Evolutionary conservation across 2,329 filamentous ascomycete genomes (phyloP).

Genomic region (Paracorniculantispora psalliotae): DNA sequence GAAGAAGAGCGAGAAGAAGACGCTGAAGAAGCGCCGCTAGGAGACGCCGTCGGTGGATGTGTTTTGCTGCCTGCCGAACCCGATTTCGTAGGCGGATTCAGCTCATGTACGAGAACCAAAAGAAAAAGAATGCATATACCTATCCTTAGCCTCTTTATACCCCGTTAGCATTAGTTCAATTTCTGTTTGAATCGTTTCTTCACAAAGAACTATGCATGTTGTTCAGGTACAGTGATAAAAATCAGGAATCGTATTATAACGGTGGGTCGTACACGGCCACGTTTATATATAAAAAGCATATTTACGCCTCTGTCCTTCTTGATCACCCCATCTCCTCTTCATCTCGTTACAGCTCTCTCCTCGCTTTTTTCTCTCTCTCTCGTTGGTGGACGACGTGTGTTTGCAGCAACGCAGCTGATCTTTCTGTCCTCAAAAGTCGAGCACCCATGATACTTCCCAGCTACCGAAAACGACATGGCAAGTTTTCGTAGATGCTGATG

Average conservation of each 20-base stretch:
- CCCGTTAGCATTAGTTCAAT: not conserved
- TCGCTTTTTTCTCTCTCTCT: not conserved
- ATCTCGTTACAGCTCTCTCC: not conserved
- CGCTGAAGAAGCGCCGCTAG: slow-evolving; percentile 11
- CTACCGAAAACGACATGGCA: too few species aligned
- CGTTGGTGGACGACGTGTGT: not conserved
- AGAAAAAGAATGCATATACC: not conserved
- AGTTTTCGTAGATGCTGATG: too few species aligned
- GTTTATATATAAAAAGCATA: not conserved
- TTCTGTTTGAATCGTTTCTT: not conserved
- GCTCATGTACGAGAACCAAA: not conserved
- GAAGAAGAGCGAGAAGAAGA: slow-evolving; percentile 3
- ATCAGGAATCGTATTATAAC: slow-evolving; percentile 1
- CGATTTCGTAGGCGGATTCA: not conserved
- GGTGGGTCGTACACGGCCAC: not conserved
- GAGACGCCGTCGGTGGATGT: not conserved
- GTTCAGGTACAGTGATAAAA: too few species aligned
- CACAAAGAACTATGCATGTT: too few species aligned
- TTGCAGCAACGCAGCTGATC: not conserved
- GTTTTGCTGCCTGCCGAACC: not conserved
- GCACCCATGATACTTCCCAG: not conserved
- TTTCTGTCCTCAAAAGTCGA: not conserved
- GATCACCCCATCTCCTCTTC: not conserved
- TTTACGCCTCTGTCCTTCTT: not conserved
- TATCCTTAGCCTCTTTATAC: not conserved